Conservation (phyloP, 768 basidiomycete species). For the Termitomyces sp. region DNA sequence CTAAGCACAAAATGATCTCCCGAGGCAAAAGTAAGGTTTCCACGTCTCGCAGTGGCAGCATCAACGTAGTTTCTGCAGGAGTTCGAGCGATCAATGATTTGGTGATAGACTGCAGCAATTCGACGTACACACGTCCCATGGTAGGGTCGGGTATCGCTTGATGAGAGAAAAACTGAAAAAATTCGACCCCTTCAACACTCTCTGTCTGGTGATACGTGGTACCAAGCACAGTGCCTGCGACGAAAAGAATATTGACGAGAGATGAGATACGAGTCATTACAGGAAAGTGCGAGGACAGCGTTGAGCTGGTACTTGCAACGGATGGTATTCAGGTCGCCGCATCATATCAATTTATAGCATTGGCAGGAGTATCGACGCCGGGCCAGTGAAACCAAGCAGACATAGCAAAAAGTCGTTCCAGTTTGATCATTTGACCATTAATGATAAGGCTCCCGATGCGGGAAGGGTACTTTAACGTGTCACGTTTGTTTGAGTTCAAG, state of each 20-base stretch:
- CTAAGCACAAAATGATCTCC: constrained; percentile 51
- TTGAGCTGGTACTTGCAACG: background rate
- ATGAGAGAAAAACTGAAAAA: background rate
- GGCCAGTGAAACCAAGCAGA: background rate
- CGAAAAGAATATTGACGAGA: background rate
- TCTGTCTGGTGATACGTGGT: background rate
- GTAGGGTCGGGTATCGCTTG: constrained; percentile 2
- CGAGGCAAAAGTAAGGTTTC: constrained; percentile 54
- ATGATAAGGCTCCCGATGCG: background rate
- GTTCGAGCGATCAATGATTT: background rate
- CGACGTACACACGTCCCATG: constrained; percentile 2
- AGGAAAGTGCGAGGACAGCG: background rate
- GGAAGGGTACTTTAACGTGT: background rate
- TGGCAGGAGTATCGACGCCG: background rate
- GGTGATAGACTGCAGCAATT: background rate
- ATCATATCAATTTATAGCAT: background rate
- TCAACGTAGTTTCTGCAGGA: constrained; percentile 36
- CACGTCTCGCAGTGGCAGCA: constrained; percentile 39
- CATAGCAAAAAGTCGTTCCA: background rate
- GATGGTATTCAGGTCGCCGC: too few species aligned
- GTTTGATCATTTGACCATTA: background rate
- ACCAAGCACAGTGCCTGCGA: background rate
- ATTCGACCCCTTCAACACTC: background rate
- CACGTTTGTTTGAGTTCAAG: too few species aligned
- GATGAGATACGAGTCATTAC: background rate